These are phyloP conservation scores for Fusarium sp. DNA, from an alignment of 2,329 filamentous ascomycete genomes.

Conservation along the genomic window DNA sequence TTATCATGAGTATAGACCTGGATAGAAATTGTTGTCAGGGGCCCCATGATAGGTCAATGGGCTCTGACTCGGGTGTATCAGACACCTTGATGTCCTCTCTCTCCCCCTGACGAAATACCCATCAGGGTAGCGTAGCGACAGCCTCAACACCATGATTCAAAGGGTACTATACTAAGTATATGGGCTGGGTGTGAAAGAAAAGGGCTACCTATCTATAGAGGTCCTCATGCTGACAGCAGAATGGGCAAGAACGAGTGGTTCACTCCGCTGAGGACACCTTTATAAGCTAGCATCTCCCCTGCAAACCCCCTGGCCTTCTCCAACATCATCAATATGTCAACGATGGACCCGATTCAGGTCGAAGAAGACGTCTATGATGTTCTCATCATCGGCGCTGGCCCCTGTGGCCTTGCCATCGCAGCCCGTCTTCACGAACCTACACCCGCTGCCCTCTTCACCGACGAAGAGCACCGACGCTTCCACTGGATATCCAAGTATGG, in stretches of 20 bases:
- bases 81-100: constrained; percentile 32
- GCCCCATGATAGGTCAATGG: constrained; percentile 20
- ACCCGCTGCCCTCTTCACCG: constrained; percentile 81
- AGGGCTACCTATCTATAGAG: constrained; percentile 17
- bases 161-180: neutral
- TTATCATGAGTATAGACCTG: constrained; percentile 1
- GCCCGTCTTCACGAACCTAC: constrained; percentile 76
- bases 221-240: constrained; percentile 8
- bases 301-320: neutral
- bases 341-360: constrained; percentile 10
- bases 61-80: constrained; percentile 3
- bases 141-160: constrained; percentile 1
- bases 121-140: constrained; percentile 32
- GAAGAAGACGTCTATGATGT: constrained; percentile 66
- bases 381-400: constrained; percentile 77
- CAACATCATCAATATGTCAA: neutral
- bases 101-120: constrained; percentile 27
- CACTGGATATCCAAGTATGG: constrained; percentile 77
- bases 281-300: constrained; percentile 6
- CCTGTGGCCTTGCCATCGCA: constrained; percentile 77
- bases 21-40: too few species aligned
- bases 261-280: neutral
- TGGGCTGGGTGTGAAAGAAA: too few species aligned
- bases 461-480: constrained; percentile 83
- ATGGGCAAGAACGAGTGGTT: neutral